Evolutionary conservation across 2,329 filamentous ascomycete species (phyloP).

Genomic region (Neonectria coccinea): DNA sequence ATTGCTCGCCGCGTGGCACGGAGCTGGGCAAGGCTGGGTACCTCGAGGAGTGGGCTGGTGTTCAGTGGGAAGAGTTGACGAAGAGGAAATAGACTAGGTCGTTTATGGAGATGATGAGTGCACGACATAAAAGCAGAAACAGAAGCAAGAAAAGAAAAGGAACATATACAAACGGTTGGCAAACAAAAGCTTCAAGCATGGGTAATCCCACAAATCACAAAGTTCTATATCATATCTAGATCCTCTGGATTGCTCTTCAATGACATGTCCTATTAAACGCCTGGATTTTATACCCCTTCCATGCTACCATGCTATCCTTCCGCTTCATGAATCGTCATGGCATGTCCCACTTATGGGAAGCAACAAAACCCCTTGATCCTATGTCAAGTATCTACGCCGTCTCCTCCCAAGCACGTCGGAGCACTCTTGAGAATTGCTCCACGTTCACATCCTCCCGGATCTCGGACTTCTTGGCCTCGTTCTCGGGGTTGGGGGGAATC

Average conservation of each 20-base stretch:
- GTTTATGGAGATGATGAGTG: constrained; percentile 19
- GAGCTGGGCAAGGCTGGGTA: constrained; percentile 77
- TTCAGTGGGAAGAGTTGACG: constrained; percentile 91
- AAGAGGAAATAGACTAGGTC: constrained; percentile 49
- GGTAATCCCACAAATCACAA: constrained; percentile 43
- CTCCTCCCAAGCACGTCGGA: constrained; percentile 88
- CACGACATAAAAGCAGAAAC: constrained; percentile 3
- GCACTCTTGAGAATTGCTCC: constrained; percentile 83
- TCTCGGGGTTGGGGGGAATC: constrained; percentile 94
- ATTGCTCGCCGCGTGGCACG: constrained; percentile 75
- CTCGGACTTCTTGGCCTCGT: constrained; percentile 95
- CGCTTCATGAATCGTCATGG: constrained; percentile 48
- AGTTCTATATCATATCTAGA: constrained; percentile 48
- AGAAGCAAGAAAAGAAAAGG: constrained; percentile 3
- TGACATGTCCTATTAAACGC: constrained; percentile 54
- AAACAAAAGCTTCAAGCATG: constrained; percentile 25
- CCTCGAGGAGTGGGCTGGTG: constrained; percentile 95
- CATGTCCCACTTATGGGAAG: constrained; percentile 42
- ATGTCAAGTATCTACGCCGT: constrained; percentile 46
- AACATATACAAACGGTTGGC: constrained; percentile 21
- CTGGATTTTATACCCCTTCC: constrained; percentile 49
- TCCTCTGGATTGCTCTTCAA: constrained; percentile 51
- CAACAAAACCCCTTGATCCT: constrained; percentile 35
- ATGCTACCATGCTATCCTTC: constrained; percentile 48
- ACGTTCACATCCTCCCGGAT: constrained; percentile 96